Percentiles rank a stretch among this genome's conserved stretches.
Conservation (phyloP, 805 yeast species). For the Cyberlindnera xylosilytica region DNA sequence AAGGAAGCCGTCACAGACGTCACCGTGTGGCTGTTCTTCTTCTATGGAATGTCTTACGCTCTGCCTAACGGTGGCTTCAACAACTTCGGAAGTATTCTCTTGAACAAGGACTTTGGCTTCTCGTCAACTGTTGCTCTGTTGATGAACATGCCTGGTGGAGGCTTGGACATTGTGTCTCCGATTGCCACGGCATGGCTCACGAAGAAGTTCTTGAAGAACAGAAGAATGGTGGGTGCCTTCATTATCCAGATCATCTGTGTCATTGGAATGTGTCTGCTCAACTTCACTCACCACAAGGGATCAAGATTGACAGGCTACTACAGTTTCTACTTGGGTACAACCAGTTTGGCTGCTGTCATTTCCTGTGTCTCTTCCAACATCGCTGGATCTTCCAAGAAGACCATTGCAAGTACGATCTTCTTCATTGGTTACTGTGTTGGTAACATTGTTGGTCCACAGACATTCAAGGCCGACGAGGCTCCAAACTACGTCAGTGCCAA, state of each 20-base stretch:
- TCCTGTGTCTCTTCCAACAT: slow-evolving; percentile 44
- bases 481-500: slow-evolving; percentile 59
- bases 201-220: slow-evolving; percentile 5
- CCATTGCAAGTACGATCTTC: slow-evolving; percentile 52
- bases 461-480: slow-evolving; percentile 53
- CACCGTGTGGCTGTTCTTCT: slow-evolving; percentile 46
- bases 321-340: slow-evolving; percentile 34
- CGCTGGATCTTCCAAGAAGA: slow-evolving; percentile 72
- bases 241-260: slow-evolving; percentile 5
- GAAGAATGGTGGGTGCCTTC: slow-evolving; percentile 8
- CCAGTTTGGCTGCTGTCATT: slow-evolving; percentile 32
- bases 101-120: slow-evolving; percentile 18
- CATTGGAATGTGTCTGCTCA: slow-evolving; percentile 14
- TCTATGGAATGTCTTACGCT: slow-evolving; percentile 38
- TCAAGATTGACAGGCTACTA: slow-evolving; percentile 26
- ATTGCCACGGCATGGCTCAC: slow-evolving; percentile 12
- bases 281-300: slow-evolving; percentile 13
- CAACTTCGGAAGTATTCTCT: slow-evolving; percentile 19
- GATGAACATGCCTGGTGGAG: slow-evolving; percentile 34
- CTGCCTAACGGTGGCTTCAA: slow-evolving; percentile 50
- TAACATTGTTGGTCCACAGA: slow-evolving; percentile 70
- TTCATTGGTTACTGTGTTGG: slow-evolving; percentile 67
- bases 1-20: slow-evolving; percentile 48
- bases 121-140: slow-evolving; percentile 12
- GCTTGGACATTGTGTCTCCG: slow-evolving; percentile 29